phyloP scores from a whole-genome alignment of 148 eudicot species.

The Rhododendron ovatum region DNA sequence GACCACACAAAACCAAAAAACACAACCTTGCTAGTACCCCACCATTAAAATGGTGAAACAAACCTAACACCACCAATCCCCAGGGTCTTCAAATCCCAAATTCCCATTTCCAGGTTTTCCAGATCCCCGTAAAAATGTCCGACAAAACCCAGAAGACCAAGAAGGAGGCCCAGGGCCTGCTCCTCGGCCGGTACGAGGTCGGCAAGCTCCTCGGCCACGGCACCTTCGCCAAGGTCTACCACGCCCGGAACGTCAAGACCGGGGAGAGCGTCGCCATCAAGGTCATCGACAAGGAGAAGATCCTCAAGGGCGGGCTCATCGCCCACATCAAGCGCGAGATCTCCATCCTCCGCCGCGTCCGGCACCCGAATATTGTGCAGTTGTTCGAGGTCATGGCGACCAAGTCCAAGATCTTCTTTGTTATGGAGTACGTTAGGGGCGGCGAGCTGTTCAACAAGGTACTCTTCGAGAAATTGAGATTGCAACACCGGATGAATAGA shows the following conservation, averaged over 20 bases:
- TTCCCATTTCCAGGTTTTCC: not conserved
- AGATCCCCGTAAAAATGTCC: not conserved
- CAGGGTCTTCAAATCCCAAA: not conserved
- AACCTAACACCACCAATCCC: not conserved
- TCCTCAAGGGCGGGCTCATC: slow-evolving; percentile 52
- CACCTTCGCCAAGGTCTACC: slow-evolving; percentile 57
- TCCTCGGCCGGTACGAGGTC: slow-evolving; percentile 48
- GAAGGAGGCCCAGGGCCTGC: slow-evolving; percentile 23
- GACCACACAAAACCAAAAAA: not conserved
- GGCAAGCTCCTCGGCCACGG: slow-evolving; percentile 57
- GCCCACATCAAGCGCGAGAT: slow-evolving; percentile 59
- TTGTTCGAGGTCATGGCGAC: slow-evolving; percentile 66
- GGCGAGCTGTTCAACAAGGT: slow-evolving; percentile 56
- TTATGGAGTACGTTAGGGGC: slow-evolving; percentile 58
- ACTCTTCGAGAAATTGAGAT: not conserved
- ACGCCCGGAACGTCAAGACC: slow-evolving; percentile 34
- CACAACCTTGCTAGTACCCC: not conserved
- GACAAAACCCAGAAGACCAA: slow-evolving; percentile 5
- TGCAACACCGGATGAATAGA: too few species aligned
- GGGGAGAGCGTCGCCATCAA: slow-evolving; percentile 49
- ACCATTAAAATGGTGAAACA: not conserved
- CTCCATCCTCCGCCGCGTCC: slow-evolving; percentile 44
- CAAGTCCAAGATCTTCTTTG: slow-evolving; percentile 52
- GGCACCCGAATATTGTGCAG: slow-evolving; percentile 63
- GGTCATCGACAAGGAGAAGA: slow-evolving; percentile 56